These are phyloP conservation scores for Pseudogymnoascus sp. DNA, from an alignment of 2,329 filamentous ascomycete genomes.

Conservation along the genomic window DNA sequence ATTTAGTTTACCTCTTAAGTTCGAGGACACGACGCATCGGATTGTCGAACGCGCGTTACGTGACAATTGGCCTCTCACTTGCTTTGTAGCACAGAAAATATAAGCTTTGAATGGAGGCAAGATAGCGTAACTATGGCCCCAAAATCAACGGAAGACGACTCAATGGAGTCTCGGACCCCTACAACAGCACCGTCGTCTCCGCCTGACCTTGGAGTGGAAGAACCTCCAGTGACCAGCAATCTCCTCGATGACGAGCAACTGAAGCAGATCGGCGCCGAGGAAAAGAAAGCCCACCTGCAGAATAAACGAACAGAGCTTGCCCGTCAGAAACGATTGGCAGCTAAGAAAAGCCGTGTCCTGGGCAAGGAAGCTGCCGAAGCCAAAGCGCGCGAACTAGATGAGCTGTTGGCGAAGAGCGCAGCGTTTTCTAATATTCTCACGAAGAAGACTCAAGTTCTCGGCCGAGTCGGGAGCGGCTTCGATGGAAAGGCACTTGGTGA, in stretches of 20 bases:
- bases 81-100: background rate
- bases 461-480: constrained; percentile 53
- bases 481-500: constrained; percentile 54
- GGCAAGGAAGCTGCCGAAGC: constrained; percentile 48
- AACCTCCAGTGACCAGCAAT: constrained; percentile 1
- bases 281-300: constrained; percentile 38
- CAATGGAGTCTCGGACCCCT: constrained; percentile 6
- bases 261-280: constrained; percentile 30
- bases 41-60: background rate
- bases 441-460: constrained; percentile 55
- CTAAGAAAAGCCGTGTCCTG: constrained; percentile 41
- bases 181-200: constrained; percentile 9
- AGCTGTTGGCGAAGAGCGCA: constrained; percentile 51
- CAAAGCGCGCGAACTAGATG: constrained; percentile 53
- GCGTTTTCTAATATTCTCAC: constrained; percentile 57
- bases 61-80: background rate
- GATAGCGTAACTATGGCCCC: background rate
- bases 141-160: background rate
- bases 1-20: background rate
- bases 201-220: background rate
- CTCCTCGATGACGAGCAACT: constrained; percentile 21
- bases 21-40: background rate
- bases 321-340: constrained; percentile 24
- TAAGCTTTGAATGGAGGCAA: background rate
- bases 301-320: constrained; percentile 41